Evolutionary conservation across 2,329 filamentous ascomycete genomes (phyloP), one percentile per base, ranked within the genome.

Genomic region (Penicillium olsonii): DNA sequence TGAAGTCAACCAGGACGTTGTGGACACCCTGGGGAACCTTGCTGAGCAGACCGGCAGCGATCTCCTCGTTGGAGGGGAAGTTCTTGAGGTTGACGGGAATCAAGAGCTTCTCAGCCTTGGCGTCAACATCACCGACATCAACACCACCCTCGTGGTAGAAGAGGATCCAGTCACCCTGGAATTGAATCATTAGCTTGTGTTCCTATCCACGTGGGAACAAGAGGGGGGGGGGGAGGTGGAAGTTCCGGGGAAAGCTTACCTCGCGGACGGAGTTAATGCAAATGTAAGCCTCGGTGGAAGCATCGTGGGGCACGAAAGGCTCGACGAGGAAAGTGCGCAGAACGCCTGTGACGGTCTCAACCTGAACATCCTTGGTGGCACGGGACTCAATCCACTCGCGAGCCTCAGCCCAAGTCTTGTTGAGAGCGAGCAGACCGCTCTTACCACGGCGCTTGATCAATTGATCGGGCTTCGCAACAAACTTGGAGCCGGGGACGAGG

Each of bases 71-170:
- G 61, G 92, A 96, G 61, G 94, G 94, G 78, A 92, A 99, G 76
- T 96, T 80, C 61, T 86, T 83, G 56, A 99, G 87, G 76, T 97
- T 92, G 67, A 99, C 94, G 65, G 94, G 92, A 67, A 99, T 91
- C 71, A 99, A 80, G 57, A 99, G 84, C 87, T 97, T 99, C 84
- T 97, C 90, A 58, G 94, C 94, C 83, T 99, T 99, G 60, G 86
- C 91, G 69, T 99, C 94, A 62, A 99, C 94, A 85, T 99, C 94
- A 73, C 94, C 94, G 66, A 99, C 94, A 77, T 99, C 94, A 63
- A 99, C 92, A 88, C 94, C 94, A 82, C 94, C 94, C 79, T 99
- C 94, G 79, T 99, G 91, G 68, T 92, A 96, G 83, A 99, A 99
- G 70, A 99, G 90, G 72, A 99, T 96, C 91, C 92, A 97, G 78